Base-by-base conservation (phyloP, 495 filamentous ascomycete species). In the Xylaria acuta region DNA sequence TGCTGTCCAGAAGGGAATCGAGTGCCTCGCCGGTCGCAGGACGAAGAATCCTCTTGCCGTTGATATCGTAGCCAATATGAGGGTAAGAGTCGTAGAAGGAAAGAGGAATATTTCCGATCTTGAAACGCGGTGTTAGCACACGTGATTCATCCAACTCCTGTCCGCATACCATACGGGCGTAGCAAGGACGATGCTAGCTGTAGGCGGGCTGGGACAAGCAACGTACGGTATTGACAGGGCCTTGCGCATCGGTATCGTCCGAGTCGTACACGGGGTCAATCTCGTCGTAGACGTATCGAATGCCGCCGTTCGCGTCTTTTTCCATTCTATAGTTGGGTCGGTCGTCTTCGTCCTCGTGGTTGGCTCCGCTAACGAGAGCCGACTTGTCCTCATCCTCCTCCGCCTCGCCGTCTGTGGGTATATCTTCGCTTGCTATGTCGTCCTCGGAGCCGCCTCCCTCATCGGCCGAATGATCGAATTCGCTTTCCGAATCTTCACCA, bases 61-160 rank as follows among this genome's bases (percentile, higher is more conserved):
- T 97, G 82, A 99, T 97, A 79, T 98, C 93, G 82, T 99, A 99
- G 53, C 96, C 96, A 80, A 99, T 97, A 80, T 99, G 96, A 67
- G 97, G 96, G 78, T 97, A 98, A 58, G 92, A 91, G 78, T 98
- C 95, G 86, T 99, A 99, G 83, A 97, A 97, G 36, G 91, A 91
- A 25, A 98, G 81, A 16, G 95, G 94, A 72, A 99, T 99, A 78
- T 98, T 87, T 70, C 96, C 96, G 78, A 99, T 97, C 34, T 73
- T 32, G 11, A 47, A 1, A 30, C 11, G 22, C 9, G 25, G 14
- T 43, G 64, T 73, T 30, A 73, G 71, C n/a, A 25, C 9, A 38
- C 11, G 43, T 34, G 20, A 49, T 51, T 43, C 8, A 49, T 18
- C 18, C 2, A 16, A 1, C 5, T 43, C 27, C 62, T 47, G 3